phyloP scores from a whole-genome alignment of 2,329 filamentous ascomycete genomes.

The Claviceps sp. region DNA sequence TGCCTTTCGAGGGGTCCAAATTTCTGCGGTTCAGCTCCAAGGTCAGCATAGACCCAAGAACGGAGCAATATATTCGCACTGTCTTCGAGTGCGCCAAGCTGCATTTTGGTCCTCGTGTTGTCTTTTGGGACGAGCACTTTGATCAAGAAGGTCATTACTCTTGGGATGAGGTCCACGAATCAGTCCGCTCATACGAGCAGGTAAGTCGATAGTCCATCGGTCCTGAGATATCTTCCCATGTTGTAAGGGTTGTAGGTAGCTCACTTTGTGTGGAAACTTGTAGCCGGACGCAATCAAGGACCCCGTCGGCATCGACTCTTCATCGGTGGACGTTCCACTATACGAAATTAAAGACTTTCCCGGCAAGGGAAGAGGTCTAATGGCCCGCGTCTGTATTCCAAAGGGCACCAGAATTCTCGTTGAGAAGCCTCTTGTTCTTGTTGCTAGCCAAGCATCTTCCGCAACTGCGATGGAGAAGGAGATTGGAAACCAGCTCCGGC shows the following conservation, averaged over 20 bases:
- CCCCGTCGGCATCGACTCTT: neutral
- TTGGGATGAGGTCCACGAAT: neutral
- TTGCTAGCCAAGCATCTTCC: neutral
- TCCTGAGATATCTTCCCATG: neutral
- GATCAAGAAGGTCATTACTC: neutral
- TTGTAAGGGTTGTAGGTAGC: too few species aligned
- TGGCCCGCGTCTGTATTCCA: neutral
- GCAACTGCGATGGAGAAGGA: neutral
- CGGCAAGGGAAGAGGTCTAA: neutral
- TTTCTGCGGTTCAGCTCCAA: constrained; percentile 1
- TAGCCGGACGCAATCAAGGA: neutral
- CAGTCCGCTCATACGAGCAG: neutral
- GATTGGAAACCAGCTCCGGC: neutral
- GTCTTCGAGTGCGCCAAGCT: neutral
- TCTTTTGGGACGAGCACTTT: neutral
- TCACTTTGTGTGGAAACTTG: too few species aligned
- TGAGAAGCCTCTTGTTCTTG: neutral
- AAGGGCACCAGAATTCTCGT: neutral
- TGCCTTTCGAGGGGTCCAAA: constrained; percentile 2
- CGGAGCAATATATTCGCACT: neutral
- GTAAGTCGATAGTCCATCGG: neutral
- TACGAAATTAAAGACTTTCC: neutral
- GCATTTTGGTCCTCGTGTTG: neutral
- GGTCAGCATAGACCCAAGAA: neutral
- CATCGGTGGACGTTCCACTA: neutral